Evolutionary conservation across 345 rosid genomes (phyloP).

Genomic region (Dipteronia dyeriana): DNA sequence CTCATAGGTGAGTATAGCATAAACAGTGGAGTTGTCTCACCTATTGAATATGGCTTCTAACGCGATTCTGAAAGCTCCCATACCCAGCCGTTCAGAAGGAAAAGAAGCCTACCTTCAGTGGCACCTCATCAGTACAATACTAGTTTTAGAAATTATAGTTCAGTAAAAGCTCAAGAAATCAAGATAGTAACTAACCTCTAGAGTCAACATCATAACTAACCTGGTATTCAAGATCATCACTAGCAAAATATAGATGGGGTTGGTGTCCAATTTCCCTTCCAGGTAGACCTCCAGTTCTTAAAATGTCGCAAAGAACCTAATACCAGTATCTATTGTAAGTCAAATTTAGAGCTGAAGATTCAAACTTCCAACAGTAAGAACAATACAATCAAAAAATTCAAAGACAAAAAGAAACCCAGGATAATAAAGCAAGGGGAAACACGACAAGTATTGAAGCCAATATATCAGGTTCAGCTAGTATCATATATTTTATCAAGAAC

Average conservation of each 20-base stretch:
- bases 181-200: not conserved
- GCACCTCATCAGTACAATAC: slow-evolving; percentile 40
- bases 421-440: not conserved
- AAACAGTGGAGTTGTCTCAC: slow-evolving; percentile 28
- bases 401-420: not conserved
- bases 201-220: slow-evolving; percentile 34
- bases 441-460: not conserved
- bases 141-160: not conserved
- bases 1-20: not conserved
- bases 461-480: not conserved
- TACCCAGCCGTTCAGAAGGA: slow-evolving; percentile 85
- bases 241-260: slow-evolving; percentile 70
- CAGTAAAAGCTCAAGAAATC: slow-evolving; percentile 5
- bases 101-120: slow-evolving; percentile 62
- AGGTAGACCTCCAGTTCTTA: slow-evolving; percentile 90
- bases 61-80: slow-evolving; percentile 93
- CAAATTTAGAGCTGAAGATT: slow-evolving; percentile 4
- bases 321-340: not conserved
- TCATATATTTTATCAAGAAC: not conserved
- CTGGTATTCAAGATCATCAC: slow-evolving; percentile 86
- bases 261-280: slow-evolving; percentile 65
- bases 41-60: slow-evolving; percentile 80
- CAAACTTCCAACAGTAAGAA: not conserved
- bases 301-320: slow-evolving; percentile 87
- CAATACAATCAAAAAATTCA: slow-evolving; percentile 1